Percentiles rank a stretch among this genome's conserved stretches.
Evolutionary conservation across 2,329 filamentous ascomycete genomes (phyloP).

Genomic region (Neoascochyta sp.): DNA sequence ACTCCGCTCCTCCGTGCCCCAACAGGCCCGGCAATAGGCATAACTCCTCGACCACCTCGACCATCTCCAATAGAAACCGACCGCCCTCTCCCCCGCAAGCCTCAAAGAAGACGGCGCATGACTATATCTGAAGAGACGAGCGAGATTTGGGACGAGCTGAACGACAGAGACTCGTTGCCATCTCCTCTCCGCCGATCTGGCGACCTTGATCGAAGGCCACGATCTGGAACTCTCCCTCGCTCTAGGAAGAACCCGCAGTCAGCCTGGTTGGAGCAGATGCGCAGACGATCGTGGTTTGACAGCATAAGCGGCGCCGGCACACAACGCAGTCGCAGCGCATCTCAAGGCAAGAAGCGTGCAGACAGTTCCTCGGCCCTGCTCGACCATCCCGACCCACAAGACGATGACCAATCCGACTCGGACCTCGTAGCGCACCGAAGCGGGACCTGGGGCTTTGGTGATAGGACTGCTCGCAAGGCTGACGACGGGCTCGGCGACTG

Average conservation of each 20-base stretch:
- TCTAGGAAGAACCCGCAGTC: slow-evolving; percentile 28
- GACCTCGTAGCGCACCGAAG: slow-evolving; percentile 20
- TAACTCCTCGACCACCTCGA: slow-evolving; percentile 16
- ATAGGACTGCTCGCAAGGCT: slow-evolving; percentile 14
- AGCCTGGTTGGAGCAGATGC: slow-evolving; percentile 34
- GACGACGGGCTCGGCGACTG: slow-evolving; percentile 33
- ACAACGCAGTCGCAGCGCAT: slow-evolving; percentile 22
- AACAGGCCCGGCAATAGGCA: slow-evolving; percentile 30
- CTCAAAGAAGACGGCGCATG: slow-evolving; percentile 33
- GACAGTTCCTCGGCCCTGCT: slow-evolving; percentile 21
- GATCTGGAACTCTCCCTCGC: slow-evolving; percentile 32
- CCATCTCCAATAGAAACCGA: slow-evolving; percentile 22
- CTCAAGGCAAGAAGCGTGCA: slow-evolving; percentile 28
- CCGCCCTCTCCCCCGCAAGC: slow-evolving; percentile 22
- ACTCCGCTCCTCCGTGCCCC: slow-evolving; percentile 37
- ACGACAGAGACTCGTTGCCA: slow-evolving; percentile 52
- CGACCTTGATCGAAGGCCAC: slow-evolving; percentile 29
- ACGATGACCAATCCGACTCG: slow-evolving; percentile 28
- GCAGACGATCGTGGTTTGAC: slow-evolving; percentile 38
- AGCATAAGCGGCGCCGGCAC: slow-evolving; percentile 15
- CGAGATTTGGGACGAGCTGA: slow-evolving; percentile 85
- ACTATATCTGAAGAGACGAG: slow-evolving; percentile 64
- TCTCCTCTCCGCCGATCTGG: slow-evolving; percentile 29
- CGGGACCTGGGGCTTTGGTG: slow-evolving; percentile 26
- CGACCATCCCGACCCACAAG: slow-evolving; percentile 26